Base-by-base conservation (phyloP, 306 rosid species). In the Gleditsia sinensis region DNA sequence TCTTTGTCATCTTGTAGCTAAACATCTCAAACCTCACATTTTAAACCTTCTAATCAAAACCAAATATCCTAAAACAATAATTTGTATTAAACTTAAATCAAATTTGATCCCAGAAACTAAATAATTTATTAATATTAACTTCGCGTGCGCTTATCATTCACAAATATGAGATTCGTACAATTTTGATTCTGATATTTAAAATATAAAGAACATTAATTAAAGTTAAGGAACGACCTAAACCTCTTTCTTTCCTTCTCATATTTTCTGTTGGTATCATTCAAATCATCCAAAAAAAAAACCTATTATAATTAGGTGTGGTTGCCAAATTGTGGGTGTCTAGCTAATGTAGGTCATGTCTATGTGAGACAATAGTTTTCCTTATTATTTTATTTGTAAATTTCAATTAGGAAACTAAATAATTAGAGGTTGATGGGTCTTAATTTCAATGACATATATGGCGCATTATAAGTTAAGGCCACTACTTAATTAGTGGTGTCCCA, bases 401-500 rank as follows among this genome's bases (percentile, higher is more conserved):
- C 46, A 16, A 55, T 3, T 20, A 39, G 42, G 45, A 17, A 49
- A 45, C 36, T 61, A 59, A 30, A 61, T 69, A 49, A 73, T 77
- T 59, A 71, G 69, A 77, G 30, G 67, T 33, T 33, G 66, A 10
- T 49, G 75, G 65, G 69, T 64, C 75, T 59, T 63, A 39, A 84
- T 73, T 78, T 73, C 69, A 57, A 83, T 46, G 81, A 67, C 76
- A 40, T 3, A 61, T 60, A n/a, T 80, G 79, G 67, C 48, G 81
- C 59, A 70, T 51, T 43, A n/a, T n/a, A 72, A 69, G 76, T 25
- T 64, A 63, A 77, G 78, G 65, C 71, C 85, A 77, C 74, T 76
- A 77, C 67, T 74, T 84, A n/a, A 34, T 61, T 61, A 71, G 79
- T 84, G 88, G 93, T 86, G 80, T 81, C 91, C 89, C 50, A 65